Evolutionary conservation across 768 basidiomycete species (phyloP).

Genomic region (Trametes cingulata): DNA sequence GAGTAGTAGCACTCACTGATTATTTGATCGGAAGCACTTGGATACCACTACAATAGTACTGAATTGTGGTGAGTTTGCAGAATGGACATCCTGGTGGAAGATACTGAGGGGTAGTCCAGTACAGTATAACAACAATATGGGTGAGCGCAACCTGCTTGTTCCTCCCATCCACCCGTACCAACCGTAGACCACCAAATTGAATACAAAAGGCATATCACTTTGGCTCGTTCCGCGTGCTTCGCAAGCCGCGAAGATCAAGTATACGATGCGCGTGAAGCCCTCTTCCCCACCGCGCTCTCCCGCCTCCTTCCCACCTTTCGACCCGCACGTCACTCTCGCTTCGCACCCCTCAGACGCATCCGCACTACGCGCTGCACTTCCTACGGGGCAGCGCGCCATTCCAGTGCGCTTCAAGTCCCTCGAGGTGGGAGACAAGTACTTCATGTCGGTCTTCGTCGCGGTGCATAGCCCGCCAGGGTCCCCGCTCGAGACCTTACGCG

Average conservation of each 20-base stretch:
- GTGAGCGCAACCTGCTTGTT: slow-evolving; percentile 1
- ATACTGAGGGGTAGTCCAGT: too few species aligned
- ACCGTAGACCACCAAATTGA: too few species aligned
- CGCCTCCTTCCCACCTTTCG: slow-evolving; percentile 59
- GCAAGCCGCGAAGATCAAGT: slow-evolving; percentile 45
- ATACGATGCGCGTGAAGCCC: slow-evolving; percentile 45
- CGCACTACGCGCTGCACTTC: slow-evolving; percentile 43
- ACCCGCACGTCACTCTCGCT: slow-evolving; percentile 73
- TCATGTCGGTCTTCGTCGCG: slow-evolving; percentile 66
- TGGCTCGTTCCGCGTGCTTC: slow-evolving; percentile 67
- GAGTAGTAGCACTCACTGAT: too few species aligned
- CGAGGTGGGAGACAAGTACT: slow-evolving; percentile 62
- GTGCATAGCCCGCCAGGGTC: slow-evolving; percentile 42
- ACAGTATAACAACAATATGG: background rate
- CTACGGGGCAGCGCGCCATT: slow-evolving; percentile 37
- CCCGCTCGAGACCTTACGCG: slow-evolving; percentile 49
- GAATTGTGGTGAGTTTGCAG: too few species aligned
- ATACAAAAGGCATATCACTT: slow-evolving; percentile 51
- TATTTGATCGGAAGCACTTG: too few species aligned
- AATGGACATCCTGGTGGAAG: too few species aligned
- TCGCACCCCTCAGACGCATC: slow-evolving; percentile 38
- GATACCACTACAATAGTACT: too few species aligned
- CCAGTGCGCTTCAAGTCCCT: slow-evolving; percentile 53
- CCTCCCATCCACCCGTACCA: too few species aligned
- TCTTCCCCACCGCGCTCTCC: slow-evolving; percentile 29